phyloP scores from a whole-genome alignment of 345 rosid genomes.

The Gossypium mustelinum region DNA sequence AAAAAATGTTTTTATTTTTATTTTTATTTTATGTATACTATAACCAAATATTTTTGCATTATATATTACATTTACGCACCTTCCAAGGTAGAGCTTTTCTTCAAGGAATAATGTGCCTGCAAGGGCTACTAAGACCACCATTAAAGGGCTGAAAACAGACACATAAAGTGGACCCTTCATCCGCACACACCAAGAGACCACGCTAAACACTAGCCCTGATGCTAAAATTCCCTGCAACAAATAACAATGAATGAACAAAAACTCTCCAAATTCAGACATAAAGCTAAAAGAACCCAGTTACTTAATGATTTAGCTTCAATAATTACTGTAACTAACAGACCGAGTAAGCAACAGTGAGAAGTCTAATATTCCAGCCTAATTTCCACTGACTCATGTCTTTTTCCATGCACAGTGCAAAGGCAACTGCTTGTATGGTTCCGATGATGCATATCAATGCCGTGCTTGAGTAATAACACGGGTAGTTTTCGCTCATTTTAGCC shows the following conservation, averaged over 20 bases:
- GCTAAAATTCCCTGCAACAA: slow-evolving; percentile 31
- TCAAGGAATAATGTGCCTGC: slow-evolving; percentile 35
- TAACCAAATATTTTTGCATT: too few relatives aligned
- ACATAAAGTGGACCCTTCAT: slow-evolving; percentile 45
- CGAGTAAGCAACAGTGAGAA: slow-evolving; percentile 32
- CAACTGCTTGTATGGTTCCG: slow-evolving; percentile 31
- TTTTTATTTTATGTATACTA: too few relatives aligned
- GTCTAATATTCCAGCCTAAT: slow-evolving; percentile 43
- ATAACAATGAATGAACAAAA: neutral
- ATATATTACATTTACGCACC: slow-evolving; percentile 22
- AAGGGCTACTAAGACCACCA: slow-evolving; percentile 41
- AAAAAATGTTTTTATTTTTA: too few relatives aligned
- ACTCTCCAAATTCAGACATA: neutral
- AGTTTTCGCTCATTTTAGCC: slow-evolving; percentile 36
- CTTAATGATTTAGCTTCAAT: neutral
- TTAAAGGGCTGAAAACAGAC: slow-evolving; percentile 41
- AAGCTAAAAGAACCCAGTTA: neutral
- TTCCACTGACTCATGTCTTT: slow-evolving; percentile 36
- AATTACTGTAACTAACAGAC: slow-evolving; percentile 13
- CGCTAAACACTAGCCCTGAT: slow-evolving; percentile 31
- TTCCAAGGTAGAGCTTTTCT: slow-evolving; percentile 44
- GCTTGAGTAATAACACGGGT: slow-evolving; percentile 37
- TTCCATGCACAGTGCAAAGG: slow-evolving; percentile 29
- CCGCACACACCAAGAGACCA: slow-evolving; percentile 38
- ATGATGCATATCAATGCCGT: slow-evolving; percentile 38